These are phyloP conservation scores for Zygoascus biomembranicola DNA, from an alignment of 805 yeast genomes.

Conservation along the genomic window DNA sequence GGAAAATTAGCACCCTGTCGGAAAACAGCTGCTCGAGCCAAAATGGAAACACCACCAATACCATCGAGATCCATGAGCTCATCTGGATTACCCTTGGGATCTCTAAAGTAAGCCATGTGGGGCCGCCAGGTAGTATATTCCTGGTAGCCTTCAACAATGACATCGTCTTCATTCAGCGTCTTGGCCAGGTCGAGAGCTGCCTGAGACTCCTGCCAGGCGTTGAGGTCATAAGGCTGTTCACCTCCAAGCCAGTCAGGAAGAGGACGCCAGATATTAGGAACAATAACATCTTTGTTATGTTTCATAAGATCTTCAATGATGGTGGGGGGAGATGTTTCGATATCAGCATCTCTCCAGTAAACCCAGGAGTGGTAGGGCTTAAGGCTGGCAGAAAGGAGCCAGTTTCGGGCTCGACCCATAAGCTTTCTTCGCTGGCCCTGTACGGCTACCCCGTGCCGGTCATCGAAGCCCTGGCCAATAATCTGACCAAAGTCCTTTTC, in stretches of 20 bases:
- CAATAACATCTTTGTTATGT: conserved; percentile 84
- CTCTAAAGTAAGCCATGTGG: conserved; percentile 86
- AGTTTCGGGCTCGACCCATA: conserved; percentile 94
- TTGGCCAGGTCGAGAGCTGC: conserved; percentile 44
- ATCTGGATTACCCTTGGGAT: conserved; percentile 84
- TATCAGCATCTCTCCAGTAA: conserved; percentile 97
- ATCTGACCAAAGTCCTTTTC: conserved; percentile 91
- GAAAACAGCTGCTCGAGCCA: conserved; percentile 78
- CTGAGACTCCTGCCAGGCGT: conserved; percentile 90
- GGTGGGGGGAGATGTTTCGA: conserved; percentile 81
- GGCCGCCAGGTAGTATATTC: conserved; percentile 98
- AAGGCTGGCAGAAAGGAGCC: conserved; percentile 80
- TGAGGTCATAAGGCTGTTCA: conserved; percentile 91
- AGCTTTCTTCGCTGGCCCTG: conserved; percentile 92
- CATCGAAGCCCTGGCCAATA: conserved; percentile 87
- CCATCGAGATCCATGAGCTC: conserved; percentile 90
- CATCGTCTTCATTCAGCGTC: conserved; percentile 78
- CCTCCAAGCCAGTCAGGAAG: conserved; percentile 81
- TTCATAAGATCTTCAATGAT: conserved; percentile 88
- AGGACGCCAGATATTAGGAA: conserved; percentile 98
- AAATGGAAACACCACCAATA: conserved; percentile 91
- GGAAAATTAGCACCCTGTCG: conserved; percentile 88
- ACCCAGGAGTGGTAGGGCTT: conserved; percentile 94
- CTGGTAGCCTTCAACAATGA: conserved; percentile 96
- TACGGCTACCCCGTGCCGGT: conserved; percentile 91